A percentile compares a stretch with the other conserved stretches of the same genome.
phyloP scores from a whole-genome alignment of 2,329 filamentous ascomycete species.

The Botrytis pseudocinerea region DNA sequence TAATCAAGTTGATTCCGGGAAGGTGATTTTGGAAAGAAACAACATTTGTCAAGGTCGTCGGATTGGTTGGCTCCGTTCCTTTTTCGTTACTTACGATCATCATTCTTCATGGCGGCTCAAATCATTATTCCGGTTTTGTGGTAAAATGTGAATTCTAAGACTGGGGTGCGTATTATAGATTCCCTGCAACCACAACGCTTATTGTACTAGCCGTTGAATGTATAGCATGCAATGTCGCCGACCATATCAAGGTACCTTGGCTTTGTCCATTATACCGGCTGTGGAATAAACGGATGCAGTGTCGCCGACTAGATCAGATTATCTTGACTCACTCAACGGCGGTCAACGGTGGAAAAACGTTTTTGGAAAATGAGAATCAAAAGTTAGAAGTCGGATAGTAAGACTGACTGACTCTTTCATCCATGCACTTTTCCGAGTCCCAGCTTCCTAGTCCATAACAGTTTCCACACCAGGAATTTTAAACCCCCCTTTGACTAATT shows the following conservation, averaged over 20 bases:
- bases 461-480: constrained; percentile 26
- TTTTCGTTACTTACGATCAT: neutral
- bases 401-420: neutral
- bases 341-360: neutral
- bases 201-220: neutral
- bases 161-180: neutral
- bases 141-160: neutral
- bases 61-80: neutral
- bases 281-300: neutral
- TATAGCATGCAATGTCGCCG: neutral
- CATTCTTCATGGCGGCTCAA: neutral
- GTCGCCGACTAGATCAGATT: constrained; percentile 4
- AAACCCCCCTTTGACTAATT: constrained; percentile 35
- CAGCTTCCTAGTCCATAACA: neutral
- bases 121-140: neutral
- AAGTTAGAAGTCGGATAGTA: neutral
- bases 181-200: constrained; percentile 7
- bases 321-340: neutral
- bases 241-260: neutral
- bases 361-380: neutral
- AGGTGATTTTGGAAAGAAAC: neutral
- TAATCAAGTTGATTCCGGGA: neutral
- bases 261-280: neutral
- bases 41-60: neutral
- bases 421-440: neutral